These are phyloP conservation scores for Elaeagnus macrophylla DNA, from an alignment of 306 rosid species.

Conservation along the genomic window DNA sequence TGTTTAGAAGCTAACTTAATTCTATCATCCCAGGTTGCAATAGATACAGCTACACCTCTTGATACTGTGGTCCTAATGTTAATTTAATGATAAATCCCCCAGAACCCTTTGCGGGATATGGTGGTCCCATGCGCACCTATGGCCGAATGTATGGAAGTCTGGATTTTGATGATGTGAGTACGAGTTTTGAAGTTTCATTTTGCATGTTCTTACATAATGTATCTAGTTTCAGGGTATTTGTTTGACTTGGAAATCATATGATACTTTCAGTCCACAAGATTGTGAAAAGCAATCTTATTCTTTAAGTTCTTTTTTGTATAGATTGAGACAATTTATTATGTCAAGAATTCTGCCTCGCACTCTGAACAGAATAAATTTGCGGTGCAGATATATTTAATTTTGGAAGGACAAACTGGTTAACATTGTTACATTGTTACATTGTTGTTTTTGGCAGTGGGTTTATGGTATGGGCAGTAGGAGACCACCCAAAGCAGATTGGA, in stretches of 20 bases:
- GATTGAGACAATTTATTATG: too few relatives aligned
- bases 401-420: too few relatives aligned
- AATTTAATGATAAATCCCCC: constrained; percentile 47
- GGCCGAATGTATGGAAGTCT: constrained; percentile 91
- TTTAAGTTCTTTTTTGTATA: too few relatives aligned
- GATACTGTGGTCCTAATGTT: constrained; percentile 68
- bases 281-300: neutral
- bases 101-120: constrained; percentile 62
- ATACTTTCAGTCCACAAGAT: neutral
- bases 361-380: too few relatives aligned
- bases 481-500: constrained; percentile 89
- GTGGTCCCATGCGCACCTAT: constrained; percentile 79
- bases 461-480: constrained; percentile 70
- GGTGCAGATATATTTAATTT: neutral
- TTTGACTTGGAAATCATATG: too few relatives aligned
- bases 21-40: constrained; percentile 28
- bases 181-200: neutral
- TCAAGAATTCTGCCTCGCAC: too few relatives aligned
- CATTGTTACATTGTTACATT: constrained; percentile 2
- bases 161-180: constrained; percentile 85
- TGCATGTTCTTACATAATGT: neutral
- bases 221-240: neutral
- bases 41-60: constrained; percentile 82
- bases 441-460: constrained; percentile 63
- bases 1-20: neutral